phyloP scores from a whole-genome alignment of 805 yeast species.

The Hanseniaspora osmophila region DNA sequence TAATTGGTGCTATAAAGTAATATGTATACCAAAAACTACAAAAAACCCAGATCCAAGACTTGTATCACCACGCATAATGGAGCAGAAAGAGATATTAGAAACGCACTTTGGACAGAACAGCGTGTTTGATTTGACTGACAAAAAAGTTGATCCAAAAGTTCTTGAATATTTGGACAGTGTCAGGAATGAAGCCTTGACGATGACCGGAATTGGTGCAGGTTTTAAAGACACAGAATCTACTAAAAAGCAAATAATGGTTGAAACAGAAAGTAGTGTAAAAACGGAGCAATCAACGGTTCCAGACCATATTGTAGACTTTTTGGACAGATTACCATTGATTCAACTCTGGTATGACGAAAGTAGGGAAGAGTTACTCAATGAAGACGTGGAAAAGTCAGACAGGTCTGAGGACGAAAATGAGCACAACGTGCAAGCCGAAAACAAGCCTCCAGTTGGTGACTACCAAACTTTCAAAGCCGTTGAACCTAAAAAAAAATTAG shows the following conservation, averaged over 20 bases:
- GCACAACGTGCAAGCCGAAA: not conserved
- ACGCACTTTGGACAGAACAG: conserved; percentile 17
- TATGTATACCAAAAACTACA: too few relatives aligned
- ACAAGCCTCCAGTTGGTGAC: too few relatives aligned
- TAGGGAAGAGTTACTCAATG: not conserved
- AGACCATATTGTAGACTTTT: not conserved
- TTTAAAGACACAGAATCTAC: not conserved
- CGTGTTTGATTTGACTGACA: conserved; percentile 16
- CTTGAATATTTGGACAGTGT: conserved; percentile 15
- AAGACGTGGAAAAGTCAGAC: not conserved
- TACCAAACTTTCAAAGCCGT: too few relatives aligned
- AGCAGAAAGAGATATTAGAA: not conserved
- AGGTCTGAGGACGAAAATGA: not conserved
- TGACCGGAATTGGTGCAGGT: conserved; percentile 1
- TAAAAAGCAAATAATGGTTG: too few relatives aligned
- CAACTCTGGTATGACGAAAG: not conserved
- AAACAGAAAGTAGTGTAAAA: too few relatives aligned
- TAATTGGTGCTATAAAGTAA: too few relatives aligned
- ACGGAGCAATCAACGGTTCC: not conserved
- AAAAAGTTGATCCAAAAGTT: conserved; percentile 16
- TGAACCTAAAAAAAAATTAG: not conserved
- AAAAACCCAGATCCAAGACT: not conserved
- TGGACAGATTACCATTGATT: not conserved
- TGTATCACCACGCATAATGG: too few relatives aligned
- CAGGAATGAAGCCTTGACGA: conserved; percentile 17